A percentile compares a stretch with the other conserved stretches of the same genome.
phyloP scores from a whole-genome alignment of 345 rosid genomes.

The Triadica sebifera region DNA sequence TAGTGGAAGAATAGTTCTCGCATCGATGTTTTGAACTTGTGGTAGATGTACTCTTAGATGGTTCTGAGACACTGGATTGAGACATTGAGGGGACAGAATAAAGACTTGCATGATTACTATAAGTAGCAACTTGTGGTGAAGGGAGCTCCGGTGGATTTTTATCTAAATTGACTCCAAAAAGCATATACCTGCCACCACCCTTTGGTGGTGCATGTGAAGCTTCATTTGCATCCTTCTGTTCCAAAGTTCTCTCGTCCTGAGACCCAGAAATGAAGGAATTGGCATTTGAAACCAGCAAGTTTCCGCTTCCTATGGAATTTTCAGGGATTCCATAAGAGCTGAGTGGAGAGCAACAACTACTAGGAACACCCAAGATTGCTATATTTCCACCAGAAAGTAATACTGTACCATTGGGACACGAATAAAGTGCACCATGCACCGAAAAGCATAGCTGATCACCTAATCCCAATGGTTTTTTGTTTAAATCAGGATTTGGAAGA shows the following conservation, averaged over 20 bases:
- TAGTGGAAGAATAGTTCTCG: conserved; percentile 23
- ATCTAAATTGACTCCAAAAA: conserved; percentile 52
- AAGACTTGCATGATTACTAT: conserved; percentile 31
- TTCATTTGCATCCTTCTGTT: conserved; percentile 32
- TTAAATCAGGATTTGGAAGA: conserved; percentile 18
- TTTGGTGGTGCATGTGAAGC: conserved; percentile 21
- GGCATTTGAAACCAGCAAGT: conserved; percentile 21
- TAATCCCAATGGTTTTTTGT: conserved; percentile 4
- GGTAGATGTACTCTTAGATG: conserved; percentile 26
- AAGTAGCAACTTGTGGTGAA: conserved; percentile 52
- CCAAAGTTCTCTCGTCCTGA: conserved; percentile 19
- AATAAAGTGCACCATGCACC: conserved; percentile 15
- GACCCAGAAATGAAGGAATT: conserved; percentile 19
- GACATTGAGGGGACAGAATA: conserved; percentile 30
- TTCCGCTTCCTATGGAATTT: conserved; percentile 25
- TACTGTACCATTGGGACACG: conserved; percentile 15
- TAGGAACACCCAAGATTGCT: conserved; percentile 18
- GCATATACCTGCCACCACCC: conserved; percentile 27
- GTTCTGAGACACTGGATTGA: conserved; percentile 29
- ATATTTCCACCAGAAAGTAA: conserved; percentile 33
- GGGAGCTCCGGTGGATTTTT: conserved; percentile 50
- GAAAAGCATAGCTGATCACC: conserved; percentile 22
- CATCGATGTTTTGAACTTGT: conserved; percentile 24
- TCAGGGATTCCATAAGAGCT: conserved; percentile 19
- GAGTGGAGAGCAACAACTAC: conserved; percentile 12